Evolutionary conservation across 2,329 filamentous ascomycete species (phyloP), one percentile per base, ranked within the genome.

Genomic region (Sclerotinia subarctica): DNA sequence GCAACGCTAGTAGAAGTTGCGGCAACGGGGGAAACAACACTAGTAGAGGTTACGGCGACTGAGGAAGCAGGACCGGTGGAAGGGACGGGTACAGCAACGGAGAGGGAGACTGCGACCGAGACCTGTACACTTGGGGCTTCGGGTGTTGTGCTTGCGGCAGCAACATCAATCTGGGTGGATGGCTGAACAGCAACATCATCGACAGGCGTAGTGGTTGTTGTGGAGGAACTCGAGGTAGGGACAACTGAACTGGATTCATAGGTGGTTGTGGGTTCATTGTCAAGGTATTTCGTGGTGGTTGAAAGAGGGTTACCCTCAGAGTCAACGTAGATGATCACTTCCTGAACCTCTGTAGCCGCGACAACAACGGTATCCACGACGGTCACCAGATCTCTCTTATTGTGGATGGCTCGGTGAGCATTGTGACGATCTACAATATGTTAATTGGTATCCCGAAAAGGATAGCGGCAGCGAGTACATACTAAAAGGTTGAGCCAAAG

Each of bases 321-420:
- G 74, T 91, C 82, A 57, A 90, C 85, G 77, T 85, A 90, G 73
- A 90, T 82, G 73, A 90, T 82, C 29, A 83, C 81, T 68, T 84
- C 79, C 7, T 82, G 80, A 13, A 80, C 72, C 19, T 71, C 64
- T 17, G 71, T 66, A n/a, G 69, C 69, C 32, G 82, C 79, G 51
- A 81, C 78, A 77, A 71, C 78, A 73, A 69, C 73, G 35, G 74
- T 80, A 75, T 69, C 73, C 75, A 74, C 78, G 73, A 75, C 78
- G 74, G 70, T 79, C 74, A 73, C 77, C 44, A 73, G 66, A 19
- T 71, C 72, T 69, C 74, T 72, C 66, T 72, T 75, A 71, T 76
- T 75, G 52, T 73, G 71, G 56, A 72, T 57, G 52, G 74, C 72
- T 54, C 70, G 70, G 56, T 76, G 76, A 49, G 58, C 44, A 60